phyloP scores from a whole-genome alignment of 768 basidiomycete species.

The Filobasidium floriforme region DNA sequence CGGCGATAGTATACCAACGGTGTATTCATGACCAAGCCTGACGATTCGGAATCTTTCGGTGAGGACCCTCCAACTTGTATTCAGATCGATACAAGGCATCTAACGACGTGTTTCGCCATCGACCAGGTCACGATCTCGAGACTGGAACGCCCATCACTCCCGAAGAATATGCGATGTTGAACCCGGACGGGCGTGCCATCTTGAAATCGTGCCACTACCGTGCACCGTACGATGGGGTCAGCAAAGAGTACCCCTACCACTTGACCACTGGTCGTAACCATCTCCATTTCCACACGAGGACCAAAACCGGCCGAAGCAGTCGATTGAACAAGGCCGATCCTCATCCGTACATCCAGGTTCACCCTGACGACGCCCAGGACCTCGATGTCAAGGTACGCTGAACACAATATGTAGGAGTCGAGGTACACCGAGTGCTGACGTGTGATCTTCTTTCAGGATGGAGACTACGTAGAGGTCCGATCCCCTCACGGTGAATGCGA shows the following conservation, averaged over 20 bases:
- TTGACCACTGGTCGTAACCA: constrained; percentile 25
- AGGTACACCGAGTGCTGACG: neutral
- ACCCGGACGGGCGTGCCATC: constrained; percentile 27
- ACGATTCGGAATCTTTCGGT: constrained; percentile 23
- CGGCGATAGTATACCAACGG: constrained; percentile 24
- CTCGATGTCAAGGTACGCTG: constrained; percentile 19
- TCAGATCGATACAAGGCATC: neutral
- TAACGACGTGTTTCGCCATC: neutral
- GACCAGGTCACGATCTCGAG: neutral
- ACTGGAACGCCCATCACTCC: constrained; percentile 27
- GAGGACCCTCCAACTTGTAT: constrained; percentile 19
- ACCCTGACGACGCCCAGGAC: constrained; percentile 24
- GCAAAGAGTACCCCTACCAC: constrained; percentile 25
- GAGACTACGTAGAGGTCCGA: constrained; percentile 27
- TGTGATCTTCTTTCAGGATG: constrained; percentile 5
- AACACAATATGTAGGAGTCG: too few species aligned
- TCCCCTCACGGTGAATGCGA: constrained; percentile 23
- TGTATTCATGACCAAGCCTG: constrained; percentile 25
- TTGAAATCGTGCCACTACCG: constrained; percentile 26
- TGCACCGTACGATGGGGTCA: constrained; percentile 20
- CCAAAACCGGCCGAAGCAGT: constrained; percentile 28
- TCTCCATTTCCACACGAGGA: constrained; percentile 27
- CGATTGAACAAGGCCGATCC: constrained; percentile 25
- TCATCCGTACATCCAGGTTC: constrained; percentile 26
- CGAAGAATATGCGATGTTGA: constrained; percentile 22